Percentiles rank a stretch among this genome's conserved stretches.
These are phyloP conservation scores for Komagataella pastoris DNA, from an alignment of 805 yeast genomes.

Conservation along the genomic window DNA sequence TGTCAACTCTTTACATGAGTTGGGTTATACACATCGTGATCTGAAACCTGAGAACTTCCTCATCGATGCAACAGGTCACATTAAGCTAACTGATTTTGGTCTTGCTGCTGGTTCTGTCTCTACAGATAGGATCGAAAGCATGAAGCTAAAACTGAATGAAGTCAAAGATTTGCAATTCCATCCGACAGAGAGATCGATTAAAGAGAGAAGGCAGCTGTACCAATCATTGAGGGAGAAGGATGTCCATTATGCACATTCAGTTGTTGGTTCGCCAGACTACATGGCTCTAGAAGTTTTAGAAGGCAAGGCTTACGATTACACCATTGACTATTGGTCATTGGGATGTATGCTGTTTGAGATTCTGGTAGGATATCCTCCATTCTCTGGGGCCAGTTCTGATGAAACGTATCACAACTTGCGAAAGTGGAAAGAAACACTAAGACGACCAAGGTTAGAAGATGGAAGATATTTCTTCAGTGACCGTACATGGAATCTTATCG, in stretches of 20 bases:
- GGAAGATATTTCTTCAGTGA: conserved; percentile 90
- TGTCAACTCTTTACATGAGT: conserved; percentile 82
- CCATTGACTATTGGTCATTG: conserved; percentile 97
- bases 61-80: conserved; percentile 83
- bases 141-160: conserved; percentile 52
- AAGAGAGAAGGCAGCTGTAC: conserved; percentile 80
- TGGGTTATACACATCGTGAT: conserved; percentile 95
- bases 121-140: conserved; percentile 82
- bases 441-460: conserved; percentile 84
- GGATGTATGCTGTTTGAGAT: conserved; percentile 97
- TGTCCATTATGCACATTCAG: conserved; percentile 81
- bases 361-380: conserved; percentile 94
- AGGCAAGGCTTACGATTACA: conserved; percentile 86
- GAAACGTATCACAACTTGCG: conserved; percentile 91
- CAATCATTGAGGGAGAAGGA: conserved; percentile 67
- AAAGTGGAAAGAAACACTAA: conserved; percentile 79
- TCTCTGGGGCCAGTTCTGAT: conserved; percentile 84
- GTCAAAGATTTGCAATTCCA: conserved; percentile 68
- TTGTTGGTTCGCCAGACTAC: conserved; percentile 97
- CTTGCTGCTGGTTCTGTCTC: conserved; percentile 94
- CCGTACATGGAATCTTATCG: conserved; percentile 87
- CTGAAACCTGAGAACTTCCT: conserved; percentile 90
- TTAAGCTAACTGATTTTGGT: conserved; percentile 92
- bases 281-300: conserved; percentile 97
- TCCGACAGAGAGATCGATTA: conserved; percentile 57